Conservation (phyloP, 108 stramenopile species). For the Nannochloropsis gaditana region DNA sequence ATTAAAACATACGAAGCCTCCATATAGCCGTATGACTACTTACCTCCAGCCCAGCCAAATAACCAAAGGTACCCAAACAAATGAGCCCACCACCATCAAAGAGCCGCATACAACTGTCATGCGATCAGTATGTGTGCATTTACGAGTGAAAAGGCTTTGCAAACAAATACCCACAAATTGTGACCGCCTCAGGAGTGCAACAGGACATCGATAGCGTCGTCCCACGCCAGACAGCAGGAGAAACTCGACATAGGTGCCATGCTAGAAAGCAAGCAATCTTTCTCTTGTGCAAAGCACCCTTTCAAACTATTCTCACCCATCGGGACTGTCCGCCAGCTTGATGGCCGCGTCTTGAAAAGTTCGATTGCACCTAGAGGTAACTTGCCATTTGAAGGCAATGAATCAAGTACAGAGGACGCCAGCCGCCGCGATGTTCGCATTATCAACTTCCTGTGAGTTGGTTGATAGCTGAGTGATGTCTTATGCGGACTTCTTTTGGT, state of each 20-base stretch:
- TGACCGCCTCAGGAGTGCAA: background rate
- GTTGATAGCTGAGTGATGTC: too few species aligned
- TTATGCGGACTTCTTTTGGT: too few species aligned
- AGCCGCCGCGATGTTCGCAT: background rate
- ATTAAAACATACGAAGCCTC: background rate
- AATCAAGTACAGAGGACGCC: background rate
- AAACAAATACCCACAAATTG: background rate
- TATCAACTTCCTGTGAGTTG: background rate
- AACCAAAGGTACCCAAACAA: conserved; percentile 14
- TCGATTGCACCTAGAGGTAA: background rate
- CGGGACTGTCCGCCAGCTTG: background rate
- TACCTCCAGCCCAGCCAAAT: background rate
- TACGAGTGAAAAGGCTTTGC: background rate
- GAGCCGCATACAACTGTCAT: background rate
- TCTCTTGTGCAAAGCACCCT: background rate
- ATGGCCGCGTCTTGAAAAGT: background rate
- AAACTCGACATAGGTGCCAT: too few species aligned
- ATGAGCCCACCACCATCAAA: background rate
- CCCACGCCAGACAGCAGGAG: too few species aligned
- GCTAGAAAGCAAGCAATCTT: too few species aligned
- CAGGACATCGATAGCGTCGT: background rate
- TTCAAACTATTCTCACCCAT: conserved; percentile 14
- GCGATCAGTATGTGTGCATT: background rate
- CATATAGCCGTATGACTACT: background rate
- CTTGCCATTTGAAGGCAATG: background rate